A percentile compares a stretch with the other conserved stretches of the same genome.
phyloP scores from a whole-genome alignment of 1,139 yeast species.

The Magnusiomyces paraingens region DNA sequence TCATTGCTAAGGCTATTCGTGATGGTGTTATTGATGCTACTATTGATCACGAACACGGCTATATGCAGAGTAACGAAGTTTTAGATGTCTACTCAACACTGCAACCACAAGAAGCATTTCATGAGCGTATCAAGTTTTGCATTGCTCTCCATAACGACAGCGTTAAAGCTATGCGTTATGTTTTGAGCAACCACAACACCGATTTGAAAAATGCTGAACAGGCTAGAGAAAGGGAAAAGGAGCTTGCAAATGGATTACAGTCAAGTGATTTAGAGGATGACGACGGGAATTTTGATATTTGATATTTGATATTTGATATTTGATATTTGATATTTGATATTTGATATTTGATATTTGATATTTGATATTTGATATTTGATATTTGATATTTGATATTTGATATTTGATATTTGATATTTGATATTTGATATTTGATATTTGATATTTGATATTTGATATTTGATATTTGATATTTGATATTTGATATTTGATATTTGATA shows the following conservation, averaged over 20 bases:
- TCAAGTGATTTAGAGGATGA: slow-evolving; percentile 38
- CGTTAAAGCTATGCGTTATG: slow-evolving; percentile 94
- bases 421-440: slow-evolving; percentile 28
- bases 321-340: slow-evolving; percentile 29
- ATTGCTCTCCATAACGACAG: slow-evolving; percentile 86
- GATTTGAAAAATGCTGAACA: slow-evolving; percentile 51
- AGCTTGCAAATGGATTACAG: slow-evolving; percentile 40
- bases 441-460: slow-evolving; percentile 28
- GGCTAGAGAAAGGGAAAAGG: slow-evolving; percentile 51
- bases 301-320: slow-evolving; percentile 21
- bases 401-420: slow-evolving; percentile 29
- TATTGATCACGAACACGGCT: slow-evolving; percentile 86
- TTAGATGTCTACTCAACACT: slow-evolving; percentile 81
- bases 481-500: slow-evolving; percentile 27
- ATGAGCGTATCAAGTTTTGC: slow-evolving; percentile 90
- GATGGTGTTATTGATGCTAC: slow-evolving; percentile 97
- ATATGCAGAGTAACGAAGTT: slow-evolving; percentile 83
- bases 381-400: slow-evolving; percentile 29
- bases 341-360: slow-evolving; percentile 29
- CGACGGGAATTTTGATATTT: slow-evolving; percentile 36
- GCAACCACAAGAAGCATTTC: slow-evolving; percentile 82
- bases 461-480: slow-evolving; percentile 29
- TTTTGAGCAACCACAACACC: slow-evolving; percentile 45
- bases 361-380: slow-evolving; percentile 29
- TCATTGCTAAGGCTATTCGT: slow-evolving; percentile 92